Conservation (phyloP, 768 basidiomycete species). For the Amanita pallidorosea region DNA sequence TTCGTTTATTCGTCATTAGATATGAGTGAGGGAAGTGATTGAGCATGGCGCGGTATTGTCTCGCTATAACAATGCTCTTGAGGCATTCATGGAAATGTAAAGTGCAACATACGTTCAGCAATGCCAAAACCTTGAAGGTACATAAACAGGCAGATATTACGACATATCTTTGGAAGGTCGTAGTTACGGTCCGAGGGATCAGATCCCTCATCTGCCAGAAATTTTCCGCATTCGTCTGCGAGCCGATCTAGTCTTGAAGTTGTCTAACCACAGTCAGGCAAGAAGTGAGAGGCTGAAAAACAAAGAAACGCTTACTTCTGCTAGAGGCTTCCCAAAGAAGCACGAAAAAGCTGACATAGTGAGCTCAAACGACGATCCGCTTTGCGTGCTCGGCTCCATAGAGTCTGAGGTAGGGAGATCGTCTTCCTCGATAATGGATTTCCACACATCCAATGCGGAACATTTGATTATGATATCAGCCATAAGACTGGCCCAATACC, state of each 20-base stretch:
- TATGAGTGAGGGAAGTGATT: constrained; percentile 54
- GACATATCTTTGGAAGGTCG: constrained; percentile 24
- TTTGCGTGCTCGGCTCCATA: not conserved
- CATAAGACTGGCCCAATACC: constrained; percentile 41
- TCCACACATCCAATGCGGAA: constrained; percentile 30
- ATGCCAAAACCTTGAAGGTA: constrained; percentile 32
- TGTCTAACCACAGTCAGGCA: constrained; percentile 22
- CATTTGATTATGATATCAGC: constrained; percentile 31
- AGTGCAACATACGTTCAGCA: constrained; percentile 24
- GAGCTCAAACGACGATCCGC: constrained; percentile 24
- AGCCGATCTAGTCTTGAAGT: constrained; percentile 27
- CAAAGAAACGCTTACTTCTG: constrained; percentile 22
- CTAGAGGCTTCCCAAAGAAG: constrained; percentile 35
- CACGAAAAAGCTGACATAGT: constrained; percentile 40
- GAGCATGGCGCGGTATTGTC: constrained; percentile 30
- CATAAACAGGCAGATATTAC: constrained; percentile 41
- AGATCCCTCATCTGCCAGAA: constrained; percentile 19
- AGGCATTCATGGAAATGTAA: constrained; percentile 3
- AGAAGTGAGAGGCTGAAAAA: not conserved
- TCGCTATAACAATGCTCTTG: constrained; percentile 13
- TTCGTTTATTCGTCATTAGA: constrained; percentile 33
- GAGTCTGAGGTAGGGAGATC: not conserved
- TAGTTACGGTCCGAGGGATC: constrained; percentile 20
- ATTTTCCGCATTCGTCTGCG: constrained; percentile 25
- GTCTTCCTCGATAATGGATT: not conserved